phyloP scores from a whole-genome alignment of 2,329 filamentous ascomycete species.

The Cordyceps tenuipes region DNA sequence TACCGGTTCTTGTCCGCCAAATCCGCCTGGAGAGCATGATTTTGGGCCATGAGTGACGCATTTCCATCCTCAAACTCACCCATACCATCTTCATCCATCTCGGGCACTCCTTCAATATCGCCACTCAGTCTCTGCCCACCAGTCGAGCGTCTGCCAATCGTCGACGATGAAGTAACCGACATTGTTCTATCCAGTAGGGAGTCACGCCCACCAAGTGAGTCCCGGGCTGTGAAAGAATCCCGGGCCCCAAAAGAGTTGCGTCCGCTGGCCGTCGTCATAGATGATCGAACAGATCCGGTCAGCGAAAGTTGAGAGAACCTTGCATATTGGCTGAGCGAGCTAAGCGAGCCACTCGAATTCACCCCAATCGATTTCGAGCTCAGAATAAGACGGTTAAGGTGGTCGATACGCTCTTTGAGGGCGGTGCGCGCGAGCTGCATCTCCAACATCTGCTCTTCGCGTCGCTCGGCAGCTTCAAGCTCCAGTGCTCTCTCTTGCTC shows the following conservation, averaged over 20 bases:
- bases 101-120: constrained; percentile 28
- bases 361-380: constrained; percentile 95
- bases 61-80: constrained; percentile 83
- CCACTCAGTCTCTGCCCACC: constrained; percentile 34
- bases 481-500: constrained; percentile 67
- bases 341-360: constrained; percentile 67
- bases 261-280: constrained; percentile 53
- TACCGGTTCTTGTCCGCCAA: constrained; percentile 95
- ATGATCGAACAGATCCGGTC: constrained; percentile 56
- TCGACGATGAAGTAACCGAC: constrained; percentile 59
- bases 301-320: constrained; percentile 52
- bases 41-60: constrained; percentile 75
- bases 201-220: constrained; percentile 1
- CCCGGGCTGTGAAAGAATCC: constrained; percentile 3
- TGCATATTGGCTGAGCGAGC: constrained; percentile 54
- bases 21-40: constrained; percentile 88
- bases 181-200: constrained; percentile 51
- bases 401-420: constrained; percentile 93
- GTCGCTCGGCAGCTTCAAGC: constrained; percentile 73
- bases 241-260: constrained; percentile 4
- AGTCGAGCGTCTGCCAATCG: constrained; percentile 46
- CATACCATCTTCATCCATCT: constrained; percentile 58
- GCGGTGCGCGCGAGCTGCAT: constrained; percentile 96
- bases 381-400: constrained; percentile 88
- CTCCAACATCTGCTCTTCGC: constrained; percentile 96